These are phyloP conservation scores for Trichodelitschia bisporula DNA, from an alignment of 495 filamentous ascomycete species.

Conservation along the genomic window DNA sequence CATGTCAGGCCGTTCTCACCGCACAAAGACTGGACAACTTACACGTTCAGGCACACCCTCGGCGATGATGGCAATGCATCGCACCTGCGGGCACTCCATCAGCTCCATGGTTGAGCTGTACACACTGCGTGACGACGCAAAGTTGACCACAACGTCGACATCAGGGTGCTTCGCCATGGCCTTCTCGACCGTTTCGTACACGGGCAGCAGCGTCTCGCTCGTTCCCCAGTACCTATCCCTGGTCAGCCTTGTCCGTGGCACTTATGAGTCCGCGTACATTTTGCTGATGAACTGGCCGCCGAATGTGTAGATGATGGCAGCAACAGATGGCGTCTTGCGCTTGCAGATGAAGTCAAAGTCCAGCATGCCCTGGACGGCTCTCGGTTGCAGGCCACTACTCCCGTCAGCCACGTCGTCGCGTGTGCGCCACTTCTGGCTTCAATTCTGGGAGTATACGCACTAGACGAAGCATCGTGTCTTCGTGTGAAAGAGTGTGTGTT, in stretches of 20 bases:
- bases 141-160: conserved; percentile 96
- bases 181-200: conserved; percentile 88
- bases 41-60: conserved; percentile 96
- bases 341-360: conserved; percentile 99
- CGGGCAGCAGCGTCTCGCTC: conserved; percentile 92
- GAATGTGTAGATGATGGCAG: conserved; percentile 99
- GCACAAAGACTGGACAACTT: conserved; percentile 17
- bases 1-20: background rate
- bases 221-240: conserved; percentile 76
- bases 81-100: conserved; percentile 93
- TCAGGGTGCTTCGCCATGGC: conserved; percentile 93
- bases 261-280: conserved; percentile 33
- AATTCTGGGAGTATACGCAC: conserved; percentile 22
- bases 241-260: conserved; percentile 2
- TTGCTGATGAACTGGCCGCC: conserved; percentile 99
- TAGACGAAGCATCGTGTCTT: conserved; percentile 99
- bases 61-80: conserved; percentile 94
- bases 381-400: conserved; percentile 73
- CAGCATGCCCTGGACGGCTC: conserved; percentile 97
- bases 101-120: conserved; percentile 96
- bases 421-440: no score
- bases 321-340: conserved; percentile 82
- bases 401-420: background rate
- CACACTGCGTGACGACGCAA: conserved; percentile 92
- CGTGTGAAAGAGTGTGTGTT: conserved; percentile 83